Percentiles rank a stretch among this genome's conserved stretches.
Conservation (phyloP, 371 early-diverging fungal genomes). For the Encephalitozoon hellem region DNA sequence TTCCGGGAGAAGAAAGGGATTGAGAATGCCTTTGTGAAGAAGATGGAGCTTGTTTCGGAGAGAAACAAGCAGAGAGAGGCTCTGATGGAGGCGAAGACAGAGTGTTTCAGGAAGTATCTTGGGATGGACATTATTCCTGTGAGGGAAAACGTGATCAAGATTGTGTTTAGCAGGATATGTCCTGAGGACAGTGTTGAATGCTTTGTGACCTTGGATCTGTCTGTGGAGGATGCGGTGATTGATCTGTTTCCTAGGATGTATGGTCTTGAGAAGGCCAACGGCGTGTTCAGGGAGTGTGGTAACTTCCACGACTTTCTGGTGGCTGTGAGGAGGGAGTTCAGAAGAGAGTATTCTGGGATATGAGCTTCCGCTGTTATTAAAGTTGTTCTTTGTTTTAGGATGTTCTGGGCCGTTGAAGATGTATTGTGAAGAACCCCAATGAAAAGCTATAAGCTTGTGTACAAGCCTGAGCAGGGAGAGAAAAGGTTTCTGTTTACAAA, state of each 20-base stretch:
- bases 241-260: constrained; percentile 31
- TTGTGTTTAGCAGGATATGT: constrained; percentile 14
- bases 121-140: constrained; percentile 35
- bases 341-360: constrained; percentile 14
- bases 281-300: neutral
- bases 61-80: constrained; percentile 13
- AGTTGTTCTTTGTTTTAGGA: neutral
- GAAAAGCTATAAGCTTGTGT: constrained; percentile 13
- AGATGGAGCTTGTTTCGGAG: neutral
- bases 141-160: constrained; percentile 22
- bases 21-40: neutral
- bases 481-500: constrained; percentile 38
- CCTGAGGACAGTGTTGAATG: constrained; percentile 31
- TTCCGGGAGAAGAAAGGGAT: constrained; percentile 4
- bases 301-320: constrained; percentile 32
- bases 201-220: constrained; percentile 30
- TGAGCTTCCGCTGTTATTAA: neutral
- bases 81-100: constrained; percentile 1
- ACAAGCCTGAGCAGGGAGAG: neutral
- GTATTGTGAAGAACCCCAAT: neutral
- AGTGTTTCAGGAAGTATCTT: constrained; percentile 20
- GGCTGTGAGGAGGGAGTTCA: constrained; percentile 26
- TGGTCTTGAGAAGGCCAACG: constrained; percentile 26
- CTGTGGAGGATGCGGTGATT: constrained; percentile 2
- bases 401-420: neutral